Conservation (phyloP, 2,329 filamentous ascomycete genomes). For the Alternaria gaisen region DNA sequence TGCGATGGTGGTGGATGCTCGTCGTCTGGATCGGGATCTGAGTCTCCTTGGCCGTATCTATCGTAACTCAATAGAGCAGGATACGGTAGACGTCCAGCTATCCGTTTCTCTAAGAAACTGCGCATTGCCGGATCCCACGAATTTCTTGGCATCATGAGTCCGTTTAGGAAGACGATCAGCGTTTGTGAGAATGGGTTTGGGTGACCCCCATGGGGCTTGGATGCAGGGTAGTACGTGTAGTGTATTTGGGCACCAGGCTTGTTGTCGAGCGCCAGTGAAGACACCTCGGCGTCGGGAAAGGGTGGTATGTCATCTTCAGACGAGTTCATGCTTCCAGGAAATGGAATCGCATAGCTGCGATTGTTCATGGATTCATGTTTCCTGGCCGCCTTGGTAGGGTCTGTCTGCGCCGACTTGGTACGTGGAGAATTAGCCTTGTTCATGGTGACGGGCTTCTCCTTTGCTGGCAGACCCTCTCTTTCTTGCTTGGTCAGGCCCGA, state of each 20-base stretch:
- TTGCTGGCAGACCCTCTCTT: constrained; percentile 18
- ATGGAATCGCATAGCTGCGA: constrained; percentile 22
- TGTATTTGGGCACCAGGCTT: constrained; percentile 43
- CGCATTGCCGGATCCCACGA: constrained; percentile 51
- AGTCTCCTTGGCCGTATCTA: constrained; percentile 66
- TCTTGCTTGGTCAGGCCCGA: constrained; percentile 13
- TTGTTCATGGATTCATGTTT: constrained; percentile 11
- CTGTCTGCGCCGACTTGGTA: constrained; percentile 21
- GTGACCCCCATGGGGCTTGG: constrained; percentile 29
- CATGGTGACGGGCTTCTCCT: constrained; percentile 14
- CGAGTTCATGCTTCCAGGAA: constrained; percentile 25
- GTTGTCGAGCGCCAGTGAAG: constrained; percentile 37
- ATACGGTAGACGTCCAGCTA: constrained; percentile 34
- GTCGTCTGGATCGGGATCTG: constrained; percentile 56
- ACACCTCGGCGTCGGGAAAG: constrained; percentile 43
- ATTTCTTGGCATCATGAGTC: constrained; percentile 53
- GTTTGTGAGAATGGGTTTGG: constrained; percentile 47
- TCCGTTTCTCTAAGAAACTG: constrained; percentile 40
- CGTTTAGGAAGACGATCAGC: constrained; percentile 57
- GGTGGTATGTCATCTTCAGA: constrained; percentile 42
- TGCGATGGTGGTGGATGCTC: constrained; percentile 48
- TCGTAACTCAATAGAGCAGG: constrained; percentile 64
- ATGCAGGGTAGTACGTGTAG: constrained; percentile 48
- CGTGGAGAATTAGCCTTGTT: constrained; percentile 22
- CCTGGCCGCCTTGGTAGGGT: constrained; percentile 12